A percentile compares a stretch with the other conserved stretches of the same genome.
Evolutionary conservation across 352 stramenopile genomes (phyloP).

Genomic region (Globisporangium alternatum): DNA sequence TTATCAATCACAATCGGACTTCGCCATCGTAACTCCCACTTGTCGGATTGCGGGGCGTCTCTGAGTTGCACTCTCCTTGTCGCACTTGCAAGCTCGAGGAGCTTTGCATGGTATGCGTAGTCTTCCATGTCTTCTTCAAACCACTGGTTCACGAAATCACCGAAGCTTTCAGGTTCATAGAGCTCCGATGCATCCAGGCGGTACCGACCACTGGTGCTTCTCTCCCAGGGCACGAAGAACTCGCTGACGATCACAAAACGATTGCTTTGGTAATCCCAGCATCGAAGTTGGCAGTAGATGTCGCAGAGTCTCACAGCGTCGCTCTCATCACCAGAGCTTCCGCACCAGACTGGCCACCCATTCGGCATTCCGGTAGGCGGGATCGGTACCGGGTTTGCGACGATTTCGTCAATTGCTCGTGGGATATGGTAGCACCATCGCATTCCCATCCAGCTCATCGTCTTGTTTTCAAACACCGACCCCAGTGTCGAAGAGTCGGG

Average conservation of each 20-base stretch:
- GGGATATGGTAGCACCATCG: slow-evolving; percentile 80
- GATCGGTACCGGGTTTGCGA: slow-evolving; percentile 54
- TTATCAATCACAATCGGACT: slow-evolving; percentile 55
- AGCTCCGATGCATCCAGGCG: slow-evolving; percentile 19
- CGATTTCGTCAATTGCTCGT: slow-evolving; percentile 46
- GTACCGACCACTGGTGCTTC: slow-evolving; percentile 5
- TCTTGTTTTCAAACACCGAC: slow-evolving; percentile 42
- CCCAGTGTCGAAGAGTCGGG: slow-evolving; percentile 19
- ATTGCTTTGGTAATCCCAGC: slow-evolving; percentile 53
- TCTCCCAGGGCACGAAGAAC: slow-evolving; percentile 78
- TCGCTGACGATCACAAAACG: slow-evolving; percentile 53
- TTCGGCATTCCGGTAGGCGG: slow-evolving; percentile 52
- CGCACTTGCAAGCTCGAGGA: slow-evolving; percentile 38
- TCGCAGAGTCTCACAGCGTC: slow-evolving; percentile 48
- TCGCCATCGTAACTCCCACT: slow-evolving; percentile 80
- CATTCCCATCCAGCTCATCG: slow-evolving; percentile 73
- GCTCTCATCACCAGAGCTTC: slow-evolving; percentile 27
- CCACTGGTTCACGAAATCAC: slow-evolving; percentile 66
- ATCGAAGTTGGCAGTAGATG: slow-evolving; percentile 69
- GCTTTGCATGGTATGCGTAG: slow-evolving; percentile 34
- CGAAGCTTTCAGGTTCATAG: slow-evolving; percentile 56
- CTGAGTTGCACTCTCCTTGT: slow-evolving; percentile 32
- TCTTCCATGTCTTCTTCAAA: slow-evolving; percentile 68
- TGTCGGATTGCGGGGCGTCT: slow-evolving; percentile 42
- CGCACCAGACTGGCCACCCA: slow-evolving; percentile 63